phyloP scores from a whole-genome alignment of 2,329 filamentous ascomycete genomes.

The Bipolaris cookei region DNA sequence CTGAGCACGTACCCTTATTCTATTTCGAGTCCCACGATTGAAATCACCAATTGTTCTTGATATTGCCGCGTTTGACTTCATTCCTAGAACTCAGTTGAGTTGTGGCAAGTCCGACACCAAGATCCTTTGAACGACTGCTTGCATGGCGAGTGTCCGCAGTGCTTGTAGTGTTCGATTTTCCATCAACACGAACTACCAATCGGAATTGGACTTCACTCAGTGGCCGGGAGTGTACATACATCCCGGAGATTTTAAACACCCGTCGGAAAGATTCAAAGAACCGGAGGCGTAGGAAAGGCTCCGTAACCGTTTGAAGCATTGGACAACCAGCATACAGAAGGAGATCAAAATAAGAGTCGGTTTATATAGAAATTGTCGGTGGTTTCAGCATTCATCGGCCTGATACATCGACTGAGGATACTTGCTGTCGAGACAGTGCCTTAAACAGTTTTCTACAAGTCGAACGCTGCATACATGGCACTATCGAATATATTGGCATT shows the following conservation, averaged over 20 bases:
- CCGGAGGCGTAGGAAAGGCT: constrained; percentile 33
- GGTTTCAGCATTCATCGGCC: constrained; percentile 8
- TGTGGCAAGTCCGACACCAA: too few species aligned
- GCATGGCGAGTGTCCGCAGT: constrained; percentile 10
- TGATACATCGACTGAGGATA: constrained; percentile 7
- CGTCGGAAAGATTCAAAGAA: constrained; percentile 15
- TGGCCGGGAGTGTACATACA: constrained; percentile 35
- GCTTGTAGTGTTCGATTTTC: constrained; percentile 13
- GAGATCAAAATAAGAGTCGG: not conserved
- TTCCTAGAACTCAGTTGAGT: too few species aligned
- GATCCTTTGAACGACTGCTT: not conserved
- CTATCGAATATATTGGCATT: not conserved
- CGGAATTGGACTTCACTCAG: constrained; percentile 23
- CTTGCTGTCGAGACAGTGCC: constrained; percentile 10
- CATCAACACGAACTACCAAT: not conserved
- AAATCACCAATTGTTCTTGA: too few species aligned
- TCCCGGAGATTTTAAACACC: constrained; percentile 30
- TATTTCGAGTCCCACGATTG: too few species aligned
- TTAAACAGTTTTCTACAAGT: constrained; percentile 22
- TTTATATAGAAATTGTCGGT: constrained; percentile 16
- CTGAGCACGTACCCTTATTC: too few species aligned
- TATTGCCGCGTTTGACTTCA: too few species aligned
- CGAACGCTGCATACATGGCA: constrained; percentile 13
- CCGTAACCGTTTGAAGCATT: constrained; percentile 20
- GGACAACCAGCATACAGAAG: constrained; percentile 8